Percentiles rank a stretch among this genome's conserved stretches.
Conservation (phyloP, 371 early-diverging fungal species). For the Mortierella sp. region DNA sequence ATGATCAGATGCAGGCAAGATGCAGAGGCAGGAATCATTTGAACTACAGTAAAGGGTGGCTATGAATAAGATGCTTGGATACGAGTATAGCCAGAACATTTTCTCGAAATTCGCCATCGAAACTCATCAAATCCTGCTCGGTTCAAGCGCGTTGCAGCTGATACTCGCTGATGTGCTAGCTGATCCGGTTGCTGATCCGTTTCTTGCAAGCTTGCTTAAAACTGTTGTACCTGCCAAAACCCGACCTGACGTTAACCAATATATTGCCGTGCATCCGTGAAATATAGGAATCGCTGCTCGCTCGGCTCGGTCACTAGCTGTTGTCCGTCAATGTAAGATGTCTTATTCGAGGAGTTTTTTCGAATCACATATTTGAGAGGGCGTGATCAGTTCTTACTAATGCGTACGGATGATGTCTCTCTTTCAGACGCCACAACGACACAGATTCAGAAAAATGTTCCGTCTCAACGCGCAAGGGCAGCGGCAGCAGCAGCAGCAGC, state of each 20-base stretch:
- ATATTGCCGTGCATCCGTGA: not conserved
- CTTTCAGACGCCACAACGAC: conserved; percentile 40
- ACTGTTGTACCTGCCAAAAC: not conserved
- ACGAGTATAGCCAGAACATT: too few species aligned
- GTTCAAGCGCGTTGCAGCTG: too few species aligned
- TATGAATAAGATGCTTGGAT: too few species aligned
- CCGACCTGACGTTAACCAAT: not conserved
- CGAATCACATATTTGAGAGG: not conserved
- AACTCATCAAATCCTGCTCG: too few species aligned
- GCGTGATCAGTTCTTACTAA: not conserved
- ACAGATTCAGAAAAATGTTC: conserved; percentile 25
- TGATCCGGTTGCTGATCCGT: too few species aligned
- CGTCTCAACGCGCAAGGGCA: conserved; percentile 26
- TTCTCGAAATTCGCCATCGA: too few species aligned
- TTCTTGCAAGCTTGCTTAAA: too few species aligned
- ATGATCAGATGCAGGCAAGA: not conserved
- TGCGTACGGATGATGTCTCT: too few species aligned
- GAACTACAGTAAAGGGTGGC: too few species aligned
- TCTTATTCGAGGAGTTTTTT: not conserved
- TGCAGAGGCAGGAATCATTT: too few species aligned
- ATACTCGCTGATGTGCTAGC: too few species aligned
- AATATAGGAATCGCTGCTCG: conserved; percentile 37
- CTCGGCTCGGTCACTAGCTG: conserved; percentile 34
- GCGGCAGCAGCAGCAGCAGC: conserved; percentile 22
- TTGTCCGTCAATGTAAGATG: conserved; percentile 42